Base-by-base conservation (phyloP, 2,329 filamentous ascomycete genomes). In the Fusarium sp. region DNA sequence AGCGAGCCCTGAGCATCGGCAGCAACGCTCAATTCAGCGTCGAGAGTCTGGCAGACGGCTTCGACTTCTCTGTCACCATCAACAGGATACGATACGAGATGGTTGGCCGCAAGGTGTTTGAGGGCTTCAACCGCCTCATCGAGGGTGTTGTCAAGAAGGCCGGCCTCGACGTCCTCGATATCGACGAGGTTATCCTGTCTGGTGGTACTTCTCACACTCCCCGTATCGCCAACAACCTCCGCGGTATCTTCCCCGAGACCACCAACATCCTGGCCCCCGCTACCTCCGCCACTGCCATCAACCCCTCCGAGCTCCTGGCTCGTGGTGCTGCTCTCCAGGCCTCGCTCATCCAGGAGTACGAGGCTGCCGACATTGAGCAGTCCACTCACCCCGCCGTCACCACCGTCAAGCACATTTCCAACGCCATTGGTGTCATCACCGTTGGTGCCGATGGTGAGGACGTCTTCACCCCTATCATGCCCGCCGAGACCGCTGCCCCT, bases 241-340 rank as follows among this genome's bases (percentile, higher is more conserved):
- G 90, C 81, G 87, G 87, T 77, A 90, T 96, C 83, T 99, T 99
- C 92, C 92, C 95, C 65, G 90, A 93, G 80, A 90, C 88, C 67
- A 97, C 95, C 71, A 85, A 86, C 56, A 90, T 99, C 79, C 89
- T 96, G 74, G 94, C 97, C 2, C 97, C 96, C 52, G 92, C 95
- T 67, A 98, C 95, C 64, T 91, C 87, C 76, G 79, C 92, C 43
- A 88, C 88, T 29, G 93, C 96, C 73, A 92, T 98, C 86, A 98
- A 98, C 90, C 97, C 97, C 74, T 97, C 95, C 5, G 96, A 98
- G 86, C 89, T 98, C 65, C 88, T 93, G 79, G 93, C 94, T 73
- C 92, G 97, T 74, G 97, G 97, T 81, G 97, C 97, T 71, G 96
- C 97, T 35, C 95, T 99, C 79, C 97, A 99, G 86, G 97, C 97